These are phyloP conservation scores for Ascochyta clinopodiicola DNA, from an alignment of 2,329 filamentous ascomycete genomes.

Conservation along the genomic window DNA sequence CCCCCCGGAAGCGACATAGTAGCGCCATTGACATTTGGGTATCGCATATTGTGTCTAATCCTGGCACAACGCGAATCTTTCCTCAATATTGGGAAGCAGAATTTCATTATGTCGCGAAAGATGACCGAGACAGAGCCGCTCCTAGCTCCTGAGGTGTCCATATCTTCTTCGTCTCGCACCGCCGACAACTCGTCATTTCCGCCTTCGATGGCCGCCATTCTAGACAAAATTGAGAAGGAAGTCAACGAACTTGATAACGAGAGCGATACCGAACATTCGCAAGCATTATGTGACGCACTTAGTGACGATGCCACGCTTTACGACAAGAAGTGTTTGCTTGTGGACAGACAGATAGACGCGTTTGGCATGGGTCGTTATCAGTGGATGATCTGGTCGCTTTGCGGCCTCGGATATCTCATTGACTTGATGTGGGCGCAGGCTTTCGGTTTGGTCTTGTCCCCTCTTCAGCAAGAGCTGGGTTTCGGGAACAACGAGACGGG, in stretches of 20 bases:
- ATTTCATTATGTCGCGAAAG: background rate
- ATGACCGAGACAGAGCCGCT: conserved; percentile 12
- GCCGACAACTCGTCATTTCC: conserved; percentile 7
- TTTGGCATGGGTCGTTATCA: conserved; percentile 63
- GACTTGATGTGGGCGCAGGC: conserved; percentile 66
- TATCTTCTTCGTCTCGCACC: conserved; percentile 5
- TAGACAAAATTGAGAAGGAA: conserved; percentile 17
- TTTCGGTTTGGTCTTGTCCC: conserved; percentile 61
- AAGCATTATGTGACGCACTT: background rate
- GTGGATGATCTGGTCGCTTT: conserved; percentile 60
- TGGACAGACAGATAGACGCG: conserved; percentile 58
- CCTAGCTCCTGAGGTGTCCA: conserved; percentile 1
- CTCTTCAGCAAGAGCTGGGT: conserved; percentile 64
- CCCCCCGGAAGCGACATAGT: conserved; percentile 8
- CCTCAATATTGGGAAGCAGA: background rate
- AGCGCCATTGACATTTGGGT: background rate
- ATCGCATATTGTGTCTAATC: background rate
- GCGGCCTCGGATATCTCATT: conserved; percentile 63
- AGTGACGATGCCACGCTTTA: conserved; percentile 37
- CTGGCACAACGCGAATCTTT: background rate
- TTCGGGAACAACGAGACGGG: conserved; percentile 55
- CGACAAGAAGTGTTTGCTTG: conserved; percentile 54
- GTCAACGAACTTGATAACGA: conserved; percentile 13
- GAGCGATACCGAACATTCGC: background rate
- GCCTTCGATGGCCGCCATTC: conserved; percentile 13